Base-by-base conservation (phyloP, 2,329 filamentous ascomycete genomes). In the Fusarium annulatum region DNA sequence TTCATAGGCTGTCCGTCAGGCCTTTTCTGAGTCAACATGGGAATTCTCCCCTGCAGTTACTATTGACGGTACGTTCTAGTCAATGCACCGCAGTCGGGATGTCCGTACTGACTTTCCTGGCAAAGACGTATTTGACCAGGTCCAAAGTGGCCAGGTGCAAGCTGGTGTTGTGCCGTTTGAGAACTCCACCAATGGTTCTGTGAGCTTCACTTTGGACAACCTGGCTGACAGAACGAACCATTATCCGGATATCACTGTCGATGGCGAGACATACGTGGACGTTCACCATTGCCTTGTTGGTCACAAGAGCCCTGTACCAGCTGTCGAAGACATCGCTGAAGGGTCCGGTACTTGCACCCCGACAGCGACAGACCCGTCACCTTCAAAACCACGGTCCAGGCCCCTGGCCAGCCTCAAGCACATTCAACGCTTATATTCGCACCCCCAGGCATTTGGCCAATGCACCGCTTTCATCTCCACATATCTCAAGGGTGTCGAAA, bases 371-470 rank as follows among this genome's bases (percentile, higher is more conserved):
- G 81, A 83, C 49, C 88, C 87, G 7, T 80, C 78, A 48, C 86
- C 85, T 21, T 76, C 77, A n/a, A 83, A 82, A 74, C 86, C 86
- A 33, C 82, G 82, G 71, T 81, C 85, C 43, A 82, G 82, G 71
- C 89, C 91, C 7, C 76, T 88, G 43, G 77, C 80, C 58, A 83
- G 85, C 71, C 82, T 95, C 70, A 82, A 84, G 62, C 87, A 92
- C 76, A 88, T 98, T 78, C 89, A 87, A 76, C 92, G 92, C 78
- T 83, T 99, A 45, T 97, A 97, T 85, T 96, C 94, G 30, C 96
- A 99, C 82, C 95, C 96, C 15, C 96, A 99, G 83, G 96, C 95
- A 34, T 97, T 96, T 86, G 95, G 95, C 33, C 96, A 99, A 84
- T 98, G 95, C 82, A 91, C 91, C 49, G 82, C 80, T 14, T 97